Base-by-base conservation (phyloP, 345 rosid genomes). In the Salix purpurea region DNA sequence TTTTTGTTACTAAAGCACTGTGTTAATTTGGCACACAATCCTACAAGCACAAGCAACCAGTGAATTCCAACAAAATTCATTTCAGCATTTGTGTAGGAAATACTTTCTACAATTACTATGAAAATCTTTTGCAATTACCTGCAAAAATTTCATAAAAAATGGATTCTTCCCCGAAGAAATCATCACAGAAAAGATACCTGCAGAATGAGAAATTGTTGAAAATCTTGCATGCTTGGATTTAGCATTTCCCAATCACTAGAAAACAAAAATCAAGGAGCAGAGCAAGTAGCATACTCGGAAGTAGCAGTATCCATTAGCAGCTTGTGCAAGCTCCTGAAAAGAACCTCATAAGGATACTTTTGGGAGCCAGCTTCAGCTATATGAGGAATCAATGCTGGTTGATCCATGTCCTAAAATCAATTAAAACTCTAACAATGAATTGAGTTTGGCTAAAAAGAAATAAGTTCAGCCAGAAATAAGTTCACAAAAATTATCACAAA, bases 301-400 rank as follows among this genome's bases (percentile, higher is more conserved):
- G 99, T 96, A 72, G 99, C 99, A 75, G 99, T 96, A 83, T 96
- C 99, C 94, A 96, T 89, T 69, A 96, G 97, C 80, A 96, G 89
- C 85, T 92, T 96, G 85, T 96, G 99, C 82, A 90, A 83, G 78
- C 98, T 93, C 88, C 98, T 86, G 85, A 96, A 96, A 81, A 96
- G 96, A 81, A 93, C 97, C 87, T 96, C 99, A 68, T 96, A 91
- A 21, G 98, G 98, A 87, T 96, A 93, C 84, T 93, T 96, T 81
- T 83, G 84, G 72, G 94, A 85, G 88, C 91, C 93, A 67, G 99
- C 99, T 89, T 96, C 98, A 66, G 98, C 97, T 84, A 96, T 96
- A 86, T 96, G 99, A 9, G 98, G 99, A 86, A 96, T 96, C 86
- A 96, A 74, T 75, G 99, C 94, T 75, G 99, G 97, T 81, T 93